Conservation (phyloP, 352 stramenopile species). For the Phytophthora aleatoria region DNA sequence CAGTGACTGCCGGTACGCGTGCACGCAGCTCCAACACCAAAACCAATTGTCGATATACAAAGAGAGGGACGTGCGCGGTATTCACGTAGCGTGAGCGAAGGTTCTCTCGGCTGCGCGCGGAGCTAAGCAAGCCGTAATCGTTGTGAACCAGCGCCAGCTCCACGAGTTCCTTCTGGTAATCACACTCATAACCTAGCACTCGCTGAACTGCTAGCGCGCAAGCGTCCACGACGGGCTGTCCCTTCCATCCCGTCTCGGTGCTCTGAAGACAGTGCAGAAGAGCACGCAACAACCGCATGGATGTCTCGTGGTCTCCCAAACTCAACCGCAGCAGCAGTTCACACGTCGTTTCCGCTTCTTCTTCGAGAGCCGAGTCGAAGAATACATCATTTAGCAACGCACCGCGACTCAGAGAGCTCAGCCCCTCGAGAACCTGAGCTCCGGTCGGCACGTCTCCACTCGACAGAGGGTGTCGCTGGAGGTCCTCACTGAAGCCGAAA, state of each 20-base stretch:
- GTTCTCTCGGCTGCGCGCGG: slow-evolving; percentile 68
- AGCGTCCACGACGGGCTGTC: slow-evolving; percentile 80
- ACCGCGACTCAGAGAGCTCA: slow-evolving; percentile 64
- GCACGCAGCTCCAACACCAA: slow-evolving; percentile 71
- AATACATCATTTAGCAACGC: slow-evolving; percentile 83
- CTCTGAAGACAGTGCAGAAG: slow-evolving; percentile 81
- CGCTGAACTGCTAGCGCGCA: slow-evolving; percentile 67
- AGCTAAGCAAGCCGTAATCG: slow-evolving; percentile 74
- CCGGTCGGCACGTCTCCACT: slow-evolving; percentile 35
- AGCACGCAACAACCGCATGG: slow-evolving; percentile 62
- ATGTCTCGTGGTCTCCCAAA: slow-evolving; percentile 65
- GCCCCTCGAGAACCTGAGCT: slow-evolving; percentile 44
- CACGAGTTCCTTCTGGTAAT: slow-evolving; percentile 68
- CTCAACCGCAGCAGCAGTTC: slow-evolving; percentile 78
- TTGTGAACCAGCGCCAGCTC: slow-evolving; percentile 67
- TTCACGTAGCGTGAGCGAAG: slow-evolving; percentile 68
- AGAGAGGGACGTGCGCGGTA: slow-evolving; percentile 72
- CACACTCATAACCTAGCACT: slow-evolving; percentile 64
- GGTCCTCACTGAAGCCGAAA: slow-evolving; percentile 83
- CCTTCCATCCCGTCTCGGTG: slow-evolving; percentile 88
- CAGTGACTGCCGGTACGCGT: slow-evolving; percentile 58
- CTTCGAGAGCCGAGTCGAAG: slow-evolving; percentile 85
- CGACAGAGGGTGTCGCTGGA: slow-evolving; percentile 54
- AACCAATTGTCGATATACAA: slow-evolving; percentile 82
- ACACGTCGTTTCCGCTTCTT: slow-evolving; percentile 82